Conservation (phyloP, 1,139 yeast genomes). For the Yamadazyma jaroonii region DNA sequence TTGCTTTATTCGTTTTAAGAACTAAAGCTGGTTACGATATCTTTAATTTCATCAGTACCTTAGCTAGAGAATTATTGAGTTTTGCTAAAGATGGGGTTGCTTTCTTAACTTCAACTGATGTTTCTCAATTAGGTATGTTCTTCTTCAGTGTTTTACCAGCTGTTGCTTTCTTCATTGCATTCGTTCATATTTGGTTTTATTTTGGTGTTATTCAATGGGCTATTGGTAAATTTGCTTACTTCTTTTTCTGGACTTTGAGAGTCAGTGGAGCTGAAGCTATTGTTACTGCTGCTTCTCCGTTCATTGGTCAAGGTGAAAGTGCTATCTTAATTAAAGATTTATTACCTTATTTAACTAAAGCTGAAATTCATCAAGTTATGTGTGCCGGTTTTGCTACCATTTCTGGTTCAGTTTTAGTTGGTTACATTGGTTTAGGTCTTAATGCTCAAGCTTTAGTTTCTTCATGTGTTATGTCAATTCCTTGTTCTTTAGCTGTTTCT, state of each 20-base stretch:
- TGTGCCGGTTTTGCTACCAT: constrained; percentile 67
- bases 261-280: constrained; percentile 69
- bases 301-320: constrained; percentile 67
- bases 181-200: constrained; percentile 61
- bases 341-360: constrained; percentile 58
- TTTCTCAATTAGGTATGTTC: constrained; percentile 45
- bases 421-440: constrained; percentile 64
- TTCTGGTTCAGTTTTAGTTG: constrained; percentile 64
- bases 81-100: constrained; percentile 65
- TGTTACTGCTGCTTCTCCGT: constrained; percentile 69
- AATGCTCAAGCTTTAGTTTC: constrained; percentile 64
- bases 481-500: constrained; percentile 63
- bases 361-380: constrained; percentile 66
- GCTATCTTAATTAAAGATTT: constrained; percentile 63
- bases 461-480: constrained; percentile 71
- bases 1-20: constrained; percentile 62
- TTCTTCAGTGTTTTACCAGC: constrained; percentile 63
- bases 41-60: constrained; percentile 58
- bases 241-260: constrained; percentile 61
- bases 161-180: constrained; percentile 62
- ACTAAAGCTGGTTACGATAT: constrained; percentile 62
- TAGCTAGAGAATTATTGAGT: constrained; percentile 60
- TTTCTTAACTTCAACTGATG: constrained; percentile 46
- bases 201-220: constrained; percentile 63
- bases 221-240: constrained; percentile 55